Base-by-base conservation (phyloP, 306 rosid genomes). In the Sphenostylis stenocarpa region DNA sequence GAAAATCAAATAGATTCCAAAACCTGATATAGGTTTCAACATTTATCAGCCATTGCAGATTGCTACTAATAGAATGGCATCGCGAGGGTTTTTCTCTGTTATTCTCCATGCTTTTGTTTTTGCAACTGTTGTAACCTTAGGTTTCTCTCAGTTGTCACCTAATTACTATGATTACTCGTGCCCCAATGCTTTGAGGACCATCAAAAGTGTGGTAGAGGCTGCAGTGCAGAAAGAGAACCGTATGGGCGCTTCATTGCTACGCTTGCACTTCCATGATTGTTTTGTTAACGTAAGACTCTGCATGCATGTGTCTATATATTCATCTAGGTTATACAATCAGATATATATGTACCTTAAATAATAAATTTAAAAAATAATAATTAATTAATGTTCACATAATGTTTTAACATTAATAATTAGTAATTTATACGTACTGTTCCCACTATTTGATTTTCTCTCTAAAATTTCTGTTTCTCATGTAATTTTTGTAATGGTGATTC, bases 181-280 rank as follows among this genome's bases (percentile, higher is more conserved):
- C 31, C 87, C 89, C 17, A 13, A 53, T 1, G 86, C 81, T 72
- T 58, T 80, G 65, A 73, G 34, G 5, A 80, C 85, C 28, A 83
- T 86, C 41, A 17, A 39, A 62, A n/a, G 60, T 7, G 81, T 73
- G 0, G 86, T 86, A 14, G n/a, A 55, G 47, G 74, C 39, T 16
- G 87, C 82, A 0, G 81, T 86, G 2, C n/a, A 31, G 21, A 69
- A 38, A 55, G 89, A 86, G 69, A 26, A 26, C 0, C 87, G 89
- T 20, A 80, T 86, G 79, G 89, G 81, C 2, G 89, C 83, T 39
- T 86, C 89, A 3, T 17, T 86, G 41, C 77, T 86, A 2, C 87
- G 87, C 11, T 19, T 86, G 68, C 85, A 83, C 63, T 86, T 86
- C 70, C 89, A 86, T 60, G 89, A 86, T 39, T 86, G 89, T n/a